A percentile compares a stretch with the other conserved stretches of the same genome.
phyloP scores from a whole-genome alignment of 257 asterid species.

The Fraxinus excelsior region DNA sequence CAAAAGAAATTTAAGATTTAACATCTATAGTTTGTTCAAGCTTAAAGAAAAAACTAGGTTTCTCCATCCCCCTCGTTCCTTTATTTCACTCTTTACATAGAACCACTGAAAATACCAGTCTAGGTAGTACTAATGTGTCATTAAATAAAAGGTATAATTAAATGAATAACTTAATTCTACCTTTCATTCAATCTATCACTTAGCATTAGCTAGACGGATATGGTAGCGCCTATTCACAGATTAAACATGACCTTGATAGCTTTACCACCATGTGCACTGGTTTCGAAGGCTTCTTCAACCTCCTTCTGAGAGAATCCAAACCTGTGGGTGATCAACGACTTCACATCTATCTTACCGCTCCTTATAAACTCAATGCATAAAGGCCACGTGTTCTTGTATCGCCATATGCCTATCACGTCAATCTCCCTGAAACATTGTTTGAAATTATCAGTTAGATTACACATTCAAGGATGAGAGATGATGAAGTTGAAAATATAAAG shows the following conservation, averaged over 20 bases:
- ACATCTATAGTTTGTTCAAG: slow-evolving; percentile 8
- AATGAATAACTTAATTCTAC: too few species aligned
- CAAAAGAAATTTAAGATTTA: neutral
- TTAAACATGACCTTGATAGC: slow-evolving; percentile 98
- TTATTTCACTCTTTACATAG: slow-evolving; percentile 10
- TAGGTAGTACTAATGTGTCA: too few species aligned
- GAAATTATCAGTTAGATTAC: neutral
- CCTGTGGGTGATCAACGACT: slow-evolving; percentile 89
- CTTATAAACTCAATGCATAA: slow-evolving; percentile 75
- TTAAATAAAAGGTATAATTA: too few species aligned
- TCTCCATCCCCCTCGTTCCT: neutral
- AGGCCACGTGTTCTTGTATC: slow-evolving; percentile 96
- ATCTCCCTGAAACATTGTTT: slow-evolving; percentile 62
- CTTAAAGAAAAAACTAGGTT: neutral
- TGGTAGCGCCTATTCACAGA: slow-evolving; percentile 27
- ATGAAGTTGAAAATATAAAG: neutral
- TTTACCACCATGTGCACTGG: slow-evolving; percentile 78
- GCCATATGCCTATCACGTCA: slow-evolving; percentile 84
- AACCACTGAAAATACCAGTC: neutral
- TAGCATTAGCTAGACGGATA: too few species aligned
- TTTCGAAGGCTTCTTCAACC: slow-evolving; percentile 85
- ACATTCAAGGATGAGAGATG: neutral
- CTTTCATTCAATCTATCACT: too few species aligned
- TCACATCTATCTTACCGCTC: slow-evolving; percentile 89
- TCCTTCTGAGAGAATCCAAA: slow-evolving; percentile 78